Percentiles rank a stretch among this genome's conserved stretches.
Evolutionary conservation across 805 yeast genomes (phyloP).

Genomic region (Kuraishia piskuri): DNA sequence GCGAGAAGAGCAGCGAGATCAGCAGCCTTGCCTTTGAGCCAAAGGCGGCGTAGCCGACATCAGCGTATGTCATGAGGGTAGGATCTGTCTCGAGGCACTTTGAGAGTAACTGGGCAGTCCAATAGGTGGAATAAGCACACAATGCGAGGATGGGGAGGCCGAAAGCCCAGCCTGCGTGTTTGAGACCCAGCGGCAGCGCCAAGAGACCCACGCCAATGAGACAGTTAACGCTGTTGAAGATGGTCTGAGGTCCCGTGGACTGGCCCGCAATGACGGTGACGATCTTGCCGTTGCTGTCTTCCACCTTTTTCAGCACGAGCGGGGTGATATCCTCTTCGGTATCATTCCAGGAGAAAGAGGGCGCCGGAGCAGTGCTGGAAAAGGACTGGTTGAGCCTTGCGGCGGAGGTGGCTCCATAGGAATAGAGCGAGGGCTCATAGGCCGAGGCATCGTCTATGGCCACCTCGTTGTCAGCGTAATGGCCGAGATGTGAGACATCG

Average conservation of each 20-base stretch:
- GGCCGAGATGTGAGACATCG: conserved; percentile 4
- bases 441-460: conserved; percentile 29
- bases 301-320: conserved; percentile 51
- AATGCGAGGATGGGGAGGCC: conserved; percentile 51
- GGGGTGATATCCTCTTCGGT: conserved; percentile 30
- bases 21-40: conserved; percentile 69
- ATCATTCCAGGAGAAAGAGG: conserved; percentile 6
- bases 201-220: conserved; percentile 62
- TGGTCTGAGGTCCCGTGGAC: conserved; percentile 67
- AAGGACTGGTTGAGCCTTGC: conserved; percentile 13
- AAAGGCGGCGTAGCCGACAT: conserved; percentile 78
- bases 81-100: conserved; percentile 73
- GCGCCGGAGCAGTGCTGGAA: conserved; percentile 9
- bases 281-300: conserved; percentile 60
- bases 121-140: conserved; percentile 62
- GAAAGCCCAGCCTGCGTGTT: conserved; percentile 55
- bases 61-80: conserved; percentile 80
- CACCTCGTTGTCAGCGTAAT: conserved; percentile 27
- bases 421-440: conserved; percentile 17
- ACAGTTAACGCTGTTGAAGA: conserved; percentile 58
- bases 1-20: conserved; percentile 64
- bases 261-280: conserved; percentile 73
- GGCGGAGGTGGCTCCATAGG: conserved; percentile 19
- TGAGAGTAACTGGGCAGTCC: conserved; percentile 70
- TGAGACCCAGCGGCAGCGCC: conserved; percentile 58